These are phyloP conservation scores for Botrytis medusae DNA, from an alignment of 2,329 filamentous ascomycete species.

Conservation along the genomic window DNA sequence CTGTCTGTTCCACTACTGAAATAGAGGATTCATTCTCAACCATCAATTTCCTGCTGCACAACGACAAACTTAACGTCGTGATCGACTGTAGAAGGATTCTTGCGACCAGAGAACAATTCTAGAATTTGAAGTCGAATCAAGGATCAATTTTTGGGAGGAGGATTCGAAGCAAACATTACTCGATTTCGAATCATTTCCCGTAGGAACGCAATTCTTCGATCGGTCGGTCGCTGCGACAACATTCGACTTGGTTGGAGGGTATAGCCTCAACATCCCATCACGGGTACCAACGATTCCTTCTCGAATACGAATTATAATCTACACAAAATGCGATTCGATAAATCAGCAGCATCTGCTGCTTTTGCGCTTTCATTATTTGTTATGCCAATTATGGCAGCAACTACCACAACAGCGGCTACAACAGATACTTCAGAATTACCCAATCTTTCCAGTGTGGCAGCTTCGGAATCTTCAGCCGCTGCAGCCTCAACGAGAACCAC, in stretches of 20 bases:
- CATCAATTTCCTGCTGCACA: slow-evolving; percentile 14
- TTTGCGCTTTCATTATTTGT: slow-evolving; percentile 29
- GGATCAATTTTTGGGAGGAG: background rate
- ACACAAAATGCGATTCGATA: slow-evolving; percentile 29
- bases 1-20: background rate
- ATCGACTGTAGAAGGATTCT: slow-evolving; percentile 5
- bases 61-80: slow-evolving; percentile 15
- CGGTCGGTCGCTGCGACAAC: slow-evolving; percentile 8
- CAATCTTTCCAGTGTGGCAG: slow-evolving; percentile 31
- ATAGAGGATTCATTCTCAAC: slow-evolving; percentile 8
- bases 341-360: slow-evolving; percentile 26
- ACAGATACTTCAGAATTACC: slow-evolving; percentile 25
- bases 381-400: slow-evolving; percentile 21
- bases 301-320: slow-evolving; percentile 18
- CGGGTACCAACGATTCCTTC: slow-evolving; percentile 19
- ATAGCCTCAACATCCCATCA: slow-evolving; percentile 21
- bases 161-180: background rate
- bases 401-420: slow-evolving; percentile 24
- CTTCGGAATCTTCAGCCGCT: slow-evolving; percentile 31
- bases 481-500: slow-evolving; percentile 23
- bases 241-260: slow-evolving; percentile 2
- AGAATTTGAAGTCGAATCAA: background rate
- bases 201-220: background rate
- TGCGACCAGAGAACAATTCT: slow-evolving; percentile 6
- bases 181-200: background rate